Evolutionary conservation across 2,329 filamentous ascomycete genomes (phyloP), one percentile per base, ranked within the genome.

Genomic region (Sporothrix protearum): DNA sequence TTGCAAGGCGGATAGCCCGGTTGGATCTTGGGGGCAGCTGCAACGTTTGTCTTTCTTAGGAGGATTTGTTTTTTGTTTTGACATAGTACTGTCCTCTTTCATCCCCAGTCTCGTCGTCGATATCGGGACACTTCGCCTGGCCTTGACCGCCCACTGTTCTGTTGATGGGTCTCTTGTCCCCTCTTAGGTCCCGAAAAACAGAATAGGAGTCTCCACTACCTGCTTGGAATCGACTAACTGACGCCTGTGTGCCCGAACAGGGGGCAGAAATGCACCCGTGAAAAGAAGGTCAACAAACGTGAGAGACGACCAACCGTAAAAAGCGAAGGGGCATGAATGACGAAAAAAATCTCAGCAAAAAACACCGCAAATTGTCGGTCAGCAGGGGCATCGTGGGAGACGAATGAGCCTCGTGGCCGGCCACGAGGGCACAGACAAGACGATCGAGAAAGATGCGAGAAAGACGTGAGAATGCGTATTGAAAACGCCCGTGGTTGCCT

Each of bases 341-440:
- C 28, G 28, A 51, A 51, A 33, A 19, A 14, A 36, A 33, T 33
- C 16, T 22, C 8, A 19, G 22, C 49, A 25, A 51, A 45, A 33
- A 67, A 67, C 25, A 22, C 28, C 64, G 19, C 64, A 49, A 36
- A 39, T 7, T 67, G 64, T 67, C 64, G 64, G 45, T 67, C 64
- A 51, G 64, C 28, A 68, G 47, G 33, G 49, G 16, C 5, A 10
- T 59, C 68, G 49, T 33, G 39, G 22, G 49, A 36, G 55, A 53
- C 10, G 12, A 59, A n/a, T 19, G 14, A 47, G 7, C 16, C 25
- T 61, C 42, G 25, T 33, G 42, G 22, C 22, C 16, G 16, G 19
- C 39, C 12, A 45, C 19, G 14, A 61, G 39, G 30, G 25, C 12
- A n/a, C 53, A 57, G 53, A 30, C 53, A 57, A 57, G 55, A 47